A percentile compares a stretch with the other conserved stretches of the same genome.
Evolutionary conservation across 805 yeast species (phyloP).

Genomic region (Isabelozyma heimii): DNA sequence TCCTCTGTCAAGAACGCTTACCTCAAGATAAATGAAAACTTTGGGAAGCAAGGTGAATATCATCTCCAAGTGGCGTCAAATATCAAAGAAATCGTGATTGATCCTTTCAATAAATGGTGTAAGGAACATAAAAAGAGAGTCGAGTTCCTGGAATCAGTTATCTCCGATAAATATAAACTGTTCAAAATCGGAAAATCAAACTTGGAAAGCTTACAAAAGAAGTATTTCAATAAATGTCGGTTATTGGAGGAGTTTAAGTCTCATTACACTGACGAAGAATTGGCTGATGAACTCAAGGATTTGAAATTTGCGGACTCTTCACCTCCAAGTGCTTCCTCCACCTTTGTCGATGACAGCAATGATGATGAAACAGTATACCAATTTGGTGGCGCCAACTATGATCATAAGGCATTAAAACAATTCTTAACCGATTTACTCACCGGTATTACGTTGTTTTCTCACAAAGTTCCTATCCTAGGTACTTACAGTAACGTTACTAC

Average conservation of each 20-base stretch:
- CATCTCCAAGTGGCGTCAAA: slow-evolving; percentile 62
- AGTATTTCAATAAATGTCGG: slow-evolving; percentile 76
- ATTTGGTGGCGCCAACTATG: slow-evolving; percentile 32
- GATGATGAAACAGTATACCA: slow-evolving; percentile 16
- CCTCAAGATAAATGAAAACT: slow-evolving; percentile 53
- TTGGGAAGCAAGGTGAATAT: slow-evolving; percentile 54
- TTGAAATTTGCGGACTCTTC: slow-evolving; percentile 9
- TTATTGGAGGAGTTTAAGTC: slow-evolving; percentile 63
- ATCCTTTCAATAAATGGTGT: slow-evolving; percentile 76
- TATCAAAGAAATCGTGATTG: slow-evolving; percentile 57
- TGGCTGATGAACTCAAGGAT: slow-evolving; percentile 26
- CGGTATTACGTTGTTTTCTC: slow-evolving; percentile 49
- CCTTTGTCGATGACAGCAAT: slow-evolving; percentile 9
- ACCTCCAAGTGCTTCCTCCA: neutral
- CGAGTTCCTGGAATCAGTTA: slow-evolving; percentile 53
- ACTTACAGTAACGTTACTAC: slow-evolving; percentile 59
- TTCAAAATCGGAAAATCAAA: slow-evolving; percentile 46
- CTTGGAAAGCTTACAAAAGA: slow-evolving; percentile 59
- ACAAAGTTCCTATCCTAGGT: slow-evolving; percentile 68
- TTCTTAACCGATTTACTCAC: slow-evolving; percentile 32
- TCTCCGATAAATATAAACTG: slow-evolving; percentile 49
- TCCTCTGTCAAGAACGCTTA: slow-evolving; percentile 63
- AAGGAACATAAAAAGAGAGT: slow-evolving; percentile 67
- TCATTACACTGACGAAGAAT: slow-evolving; percentile 44
- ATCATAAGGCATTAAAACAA: slow-evolving; percentile 25